Percentiles rank a stretch among this genome's conserved stretches.
Evolutionary conservation across 2,329 filamentous ascomycete genomes (phyloP).

Genomic region (Trichophyton schoenleinii): DNA sequence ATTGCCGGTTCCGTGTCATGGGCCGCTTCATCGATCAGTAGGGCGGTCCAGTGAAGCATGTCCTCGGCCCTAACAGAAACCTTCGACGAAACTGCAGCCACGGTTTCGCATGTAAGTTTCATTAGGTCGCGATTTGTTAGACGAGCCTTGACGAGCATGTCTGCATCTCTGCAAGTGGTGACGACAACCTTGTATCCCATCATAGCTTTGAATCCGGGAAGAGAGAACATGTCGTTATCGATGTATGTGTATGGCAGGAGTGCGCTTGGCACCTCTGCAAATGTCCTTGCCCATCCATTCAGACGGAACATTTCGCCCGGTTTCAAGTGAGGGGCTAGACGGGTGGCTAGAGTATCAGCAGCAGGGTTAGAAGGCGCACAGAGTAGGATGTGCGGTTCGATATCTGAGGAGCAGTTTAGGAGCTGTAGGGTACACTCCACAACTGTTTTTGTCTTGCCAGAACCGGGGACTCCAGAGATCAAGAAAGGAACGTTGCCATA

Average conservation of each 20-base stretch:
- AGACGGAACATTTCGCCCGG: conserved; percentile 31
- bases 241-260: conserved; percentile 30
- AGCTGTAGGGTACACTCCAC: conserved; percentile 33
- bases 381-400: conserved; percentile 27
- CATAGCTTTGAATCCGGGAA: conserved; percentile 29
- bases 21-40: conserved; percentile 36
- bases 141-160: conserved; percentile 31
- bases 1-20: conserved; percentile 35
- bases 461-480: conserved; percentile 40
- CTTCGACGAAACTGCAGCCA: conserved; percentile 21
- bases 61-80: conserved; percentile 10
- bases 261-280: conserved; percentile 31
- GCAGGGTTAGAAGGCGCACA: conserved; percentile 37
- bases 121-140: conserved; percentile 33
- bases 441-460: conserved; percentile 41
- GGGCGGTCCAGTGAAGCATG: conserved; percentile 32
- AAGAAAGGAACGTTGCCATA: conserved; percentile 38
- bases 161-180: conserved; percentile 31
- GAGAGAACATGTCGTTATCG: conserved; percentile 29
- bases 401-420: conserved; percentile 7
- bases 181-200: conserved; percentile 34
- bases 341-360: conserved; percentile 33
- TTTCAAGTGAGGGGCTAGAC: conserved; percentile 27
- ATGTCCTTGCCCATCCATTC: conserved; percentile 29
- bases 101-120: conserved; percentile 24